A percentile compares a stretch with the other conserved stretches of the same genome.
Conservation (phyloP, 192 early-diverging fungal species). For the Coemansia sp. region DNA sequence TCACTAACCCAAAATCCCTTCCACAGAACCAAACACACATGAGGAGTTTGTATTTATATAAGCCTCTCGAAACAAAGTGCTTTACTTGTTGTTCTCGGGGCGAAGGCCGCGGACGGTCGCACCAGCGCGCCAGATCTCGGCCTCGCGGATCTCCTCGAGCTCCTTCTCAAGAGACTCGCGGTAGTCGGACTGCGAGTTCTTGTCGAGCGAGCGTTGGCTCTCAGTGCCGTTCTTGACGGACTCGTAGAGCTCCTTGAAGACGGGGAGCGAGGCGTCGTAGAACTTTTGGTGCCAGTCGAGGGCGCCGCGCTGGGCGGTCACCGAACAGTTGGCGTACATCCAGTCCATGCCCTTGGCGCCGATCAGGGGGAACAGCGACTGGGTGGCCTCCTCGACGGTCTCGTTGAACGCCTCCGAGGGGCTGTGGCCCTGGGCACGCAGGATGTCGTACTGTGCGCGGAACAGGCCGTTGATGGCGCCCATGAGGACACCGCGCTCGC, state of each 20-base stretch:
- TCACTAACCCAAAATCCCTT: no score
- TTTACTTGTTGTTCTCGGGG: slow-evolving; percentile 75
- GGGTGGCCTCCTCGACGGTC: slow-evolving; percentile 98
- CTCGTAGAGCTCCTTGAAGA: slow-evolving; percentile 89
- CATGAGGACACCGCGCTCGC: slow-evolving; percentile 98
- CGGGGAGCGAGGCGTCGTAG: slow-evolving; percentile 89
- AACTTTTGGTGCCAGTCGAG: slow-evolving; percentile 96
- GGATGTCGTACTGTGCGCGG: slow-evolving; percentile 94
- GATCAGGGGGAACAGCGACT: slow-evolving; percentile 95
- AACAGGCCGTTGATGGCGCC: slow-evolving; percentile 97
- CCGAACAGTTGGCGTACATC: slow-evolving; percentile 98
- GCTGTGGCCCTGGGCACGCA: slow-evolving; percentile 88
- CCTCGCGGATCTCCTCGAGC: slow-evolving; percentile 82
- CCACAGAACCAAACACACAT: no score
- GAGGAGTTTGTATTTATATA: no score
- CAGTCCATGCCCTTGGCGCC: slow-evolving; percentile 96
- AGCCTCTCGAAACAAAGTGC: neutral
- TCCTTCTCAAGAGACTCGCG: slow-evolving; percentile 89
- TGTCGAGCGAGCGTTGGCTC: slow-evolving; percentile 78
- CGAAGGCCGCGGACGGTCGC: slow-evolving; percentile 83
- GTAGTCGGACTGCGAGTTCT: slow-evolving; percentile 91
- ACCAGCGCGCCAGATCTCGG: slow-evolving; percentile 93
- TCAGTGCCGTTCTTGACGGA: slow-evolving; percentile 85
- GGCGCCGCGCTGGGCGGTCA: slow-evolving; percentile 93
- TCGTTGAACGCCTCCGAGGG: slow-evolving; percentile 99